These are phyloP conservation scores for Akanthomyces lecanii DNA, from an alignment of 2,329 filamentous ascomycete species.

Conservation along the genomic window DNA sequence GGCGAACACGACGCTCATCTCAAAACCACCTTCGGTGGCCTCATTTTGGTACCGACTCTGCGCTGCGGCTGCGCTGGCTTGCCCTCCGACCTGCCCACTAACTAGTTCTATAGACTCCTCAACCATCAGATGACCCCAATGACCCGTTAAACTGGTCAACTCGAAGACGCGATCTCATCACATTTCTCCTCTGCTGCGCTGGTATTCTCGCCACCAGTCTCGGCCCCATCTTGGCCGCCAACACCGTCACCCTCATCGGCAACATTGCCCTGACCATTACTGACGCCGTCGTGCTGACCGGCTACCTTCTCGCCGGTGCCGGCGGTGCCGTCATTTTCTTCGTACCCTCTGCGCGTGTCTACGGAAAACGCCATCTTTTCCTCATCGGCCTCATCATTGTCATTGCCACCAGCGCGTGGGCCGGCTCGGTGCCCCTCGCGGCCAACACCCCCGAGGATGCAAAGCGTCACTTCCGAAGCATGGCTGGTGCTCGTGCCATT, in stretches of 20 bases:
- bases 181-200: conserved; percentile 70
- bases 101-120: conserved; percentile 52
- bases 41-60: conserved; percentile 62
- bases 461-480: conserved; percentile 53
- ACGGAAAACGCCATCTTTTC: conserved; percentile 89
- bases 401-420: conserved; percentile 73
- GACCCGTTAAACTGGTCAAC: conserved; percentile 84
- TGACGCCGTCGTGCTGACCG: conserved; percentile 76
- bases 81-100: background rate
- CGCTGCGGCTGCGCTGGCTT: background rate
- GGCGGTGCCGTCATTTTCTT: conserved; percentile 79
- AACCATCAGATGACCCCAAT: conserved; percentile 86
- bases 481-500: conserved; percentile 74
- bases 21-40: conserved; percentile 70
- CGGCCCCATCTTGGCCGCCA: conserved; percentile 81
- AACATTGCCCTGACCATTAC: conserved; percentile 64
- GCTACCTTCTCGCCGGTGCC: conserved; percentile 80
- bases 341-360: conserved; percentile 82
- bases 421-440: conserved; percentile 49
- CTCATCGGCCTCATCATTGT: conserved; percentile 71
- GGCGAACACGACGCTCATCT: conserved; percentile 43
- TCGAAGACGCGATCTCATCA: conserved; percentile 78
- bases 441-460: background rate
- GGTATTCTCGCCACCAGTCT: conserved; percentile 81
- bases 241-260: conserved; percentile 72